Evolutionary conservation across 768 basidiomycete genomes (phyloP).

Genomic region (Sistotremastrum niveocremeum): DNA sequence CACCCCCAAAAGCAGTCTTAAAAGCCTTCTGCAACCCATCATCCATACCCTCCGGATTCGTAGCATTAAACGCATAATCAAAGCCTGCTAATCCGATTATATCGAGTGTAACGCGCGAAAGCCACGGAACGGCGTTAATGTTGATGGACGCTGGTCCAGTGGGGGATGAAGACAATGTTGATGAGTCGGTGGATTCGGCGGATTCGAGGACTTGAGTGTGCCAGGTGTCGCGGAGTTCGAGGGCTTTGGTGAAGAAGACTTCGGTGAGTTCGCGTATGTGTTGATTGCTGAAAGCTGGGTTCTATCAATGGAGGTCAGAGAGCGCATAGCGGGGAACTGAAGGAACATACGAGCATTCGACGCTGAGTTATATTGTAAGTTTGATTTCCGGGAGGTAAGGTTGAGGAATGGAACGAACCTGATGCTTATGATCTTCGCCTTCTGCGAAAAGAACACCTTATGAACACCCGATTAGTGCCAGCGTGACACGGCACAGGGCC

Average conservation of each 20-base stretch:
- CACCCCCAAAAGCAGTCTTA: slow-evolving; percentile 15
- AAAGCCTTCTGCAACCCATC: slow-evolving; percentile 24
- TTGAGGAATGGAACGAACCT: slow-evolving; percentile 14
- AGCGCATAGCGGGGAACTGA: too few relatives aligned
- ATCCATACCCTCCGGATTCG: slow-evolving; percentile 12
- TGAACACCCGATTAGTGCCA: background rate
- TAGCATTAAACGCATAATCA: slow-evolving; percentile 22
- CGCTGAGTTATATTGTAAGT: slow-evolving; percentile 5
- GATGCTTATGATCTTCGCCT: slow-evolving; percentile 24
- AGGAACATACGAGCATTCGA: slow-evolving; percentile 1
- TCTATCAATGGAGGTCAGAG: slow-evolving; percentile 14
- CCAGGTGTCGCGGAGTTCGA: slow-evolving; percentile 40
- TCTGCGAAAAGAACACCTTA: slow-evolving; percentile 2
- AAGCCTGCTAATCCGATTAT: slow-evolving; percentile 13
- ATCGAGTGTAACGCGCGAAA: slow-evolving; percentile 8
- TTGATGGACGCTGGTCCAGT: too few relatives aligned
- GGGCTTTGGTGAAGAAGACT: slow-evolving; percentile 29
- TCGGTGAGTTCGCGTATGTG: slow-evolving; percentile 38
- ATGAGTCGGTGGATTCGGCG: slow-evolving; percentile 22
- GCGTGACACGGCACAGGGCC: background rate
- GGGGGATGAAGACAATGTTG: slow-evolving; percentile 20
- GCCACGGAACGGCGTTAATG: slow-evolving; percentile 9
- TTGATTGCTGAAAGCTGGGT: slow-evolving; percentile 36
- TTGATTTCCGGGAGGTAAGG: background rate
- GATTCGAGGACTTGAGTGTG: slow-evolving; percentile 18